phyloP scores from a whole-genome alignment of 2,329 filamentous ascomycete species.

The Alternaria burnsii region DNA sequence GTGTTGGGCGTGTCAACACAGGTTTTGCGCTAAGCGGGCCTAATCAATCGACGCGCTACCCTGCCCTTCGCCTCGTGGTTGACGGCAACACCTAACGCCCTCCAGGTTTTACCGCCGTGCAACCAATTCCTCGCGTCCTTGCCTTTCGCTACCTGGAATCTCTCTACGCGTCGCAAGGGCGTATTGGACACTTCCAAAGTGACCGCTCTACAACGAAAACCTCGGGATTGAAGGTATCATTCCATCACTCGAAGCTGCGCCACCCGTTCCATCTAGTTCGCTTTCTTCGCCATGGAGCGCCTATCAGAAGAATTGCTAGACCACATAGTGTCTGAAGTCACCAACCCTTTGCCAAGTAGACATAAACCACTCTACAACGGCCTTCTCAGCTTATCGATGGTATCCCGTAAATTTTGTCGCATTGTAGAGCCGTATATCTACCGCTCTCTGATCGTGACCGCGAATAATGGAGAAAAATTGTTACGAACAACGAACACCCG shows the following conservation, averaged over 20 bases:
- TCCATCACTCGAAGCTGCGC: neutral
- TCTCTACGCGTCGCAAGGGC: neutral
- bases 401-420: constrained; percentile 17
- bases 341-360: constrained; percentile 7
- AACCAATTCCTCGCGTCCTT: neutral
- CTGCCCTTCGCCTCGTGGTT: too few species aligned
- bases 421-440: constrained; percentile 17
- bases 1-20: neutral
- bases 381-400: constrained; percentile 14
- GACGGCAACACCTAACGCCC: neutral
- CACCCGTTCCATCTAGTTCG: neutral
- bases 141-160: neutral
- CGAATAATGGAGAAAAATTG: neutral
- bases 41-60: neutral
- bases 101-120: too few species aligned
- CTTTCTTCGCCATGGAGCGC: constrained; percentile 10
- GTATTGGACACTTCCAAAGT: neutral
- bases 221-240: neutral
- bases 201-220: neutral
- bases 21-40: constrained; percentile 6
- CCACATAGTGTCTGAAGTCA: constrained; percentile 12
- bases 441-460: constrained; percentile 2
- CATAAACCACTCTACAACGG: neutral
- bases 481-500: neutral
- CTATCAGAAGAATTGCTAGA: constrained; percentile 21